phyloP scores from a whole-genome alignment of 441 rosid genomes.

The Arabidopsis lyrata region DNA sequence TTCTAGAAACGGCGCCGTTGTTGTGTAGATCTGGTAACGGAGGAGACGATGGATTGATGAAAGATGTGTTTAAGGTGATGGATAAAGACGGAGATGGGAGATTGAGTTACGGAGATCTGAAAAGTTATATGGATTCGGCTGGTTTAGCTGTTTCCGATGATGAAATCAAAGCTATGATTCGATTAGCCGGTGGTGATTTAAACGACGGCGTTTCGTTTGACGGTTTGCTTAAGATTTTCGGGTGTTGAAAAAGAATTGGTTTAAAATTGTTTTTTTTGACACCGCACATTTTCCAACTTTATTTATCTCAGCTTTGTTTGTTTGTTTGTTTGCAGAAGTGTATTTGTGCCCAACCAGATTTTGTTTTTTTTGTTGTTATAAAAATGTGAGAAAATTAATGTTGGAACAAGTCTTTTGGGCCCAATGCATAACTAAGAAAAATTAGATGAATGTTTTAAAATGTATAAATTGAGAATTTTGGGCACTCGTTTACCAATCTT shows the following conservation, averaged over 20 bases:
- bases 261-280: neutral
- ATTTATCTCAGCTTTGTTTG: slow-evolving; percentile 11
- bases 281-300: slow-evolving; percentile 4
- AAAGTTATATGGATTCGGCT: slow-evolving; percentile 67
- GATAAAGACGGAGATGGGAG: slow-evolving; percentile 86
- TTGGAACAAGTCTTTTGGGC: no score
- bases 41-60: slow-evolving; percentile 50
- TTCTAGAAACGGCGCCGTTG: slow-evolving; percentile 44
- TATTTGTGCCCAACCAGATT: slow-evolving; percentile 19
- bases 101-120: slow-evolving; percentile 68
- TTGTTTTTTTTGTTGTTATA: neutral
- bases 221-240: slow-evolving; percentile 63
- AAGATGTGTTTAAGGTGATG: slow-evolving; percentile 79
- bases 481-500: no score
- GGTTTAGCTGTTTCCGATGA: slow-evolving; percentile 62
- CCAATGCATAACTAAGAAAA: no score
- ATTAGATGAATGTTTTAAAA: no score
- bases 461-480: no score
- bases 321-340: neutral
- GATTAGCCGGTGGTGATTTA: slow-evolving; percentile 59
- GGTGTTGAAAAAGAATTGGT: slow-evolving; percentile 40
- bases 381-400: no score
- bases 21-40: slow-evolving; percentile 32
- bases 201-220: slow-evolving; percentile 61
- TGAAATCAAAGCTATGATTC: slow-evolving; percentile 77